Percentiles rank a stretch among this genome's conserved stretches.
Conservation (phyloP, 2,329 filamentous ascomycete genomes). For the Paradendryphiella salina region DNA sequence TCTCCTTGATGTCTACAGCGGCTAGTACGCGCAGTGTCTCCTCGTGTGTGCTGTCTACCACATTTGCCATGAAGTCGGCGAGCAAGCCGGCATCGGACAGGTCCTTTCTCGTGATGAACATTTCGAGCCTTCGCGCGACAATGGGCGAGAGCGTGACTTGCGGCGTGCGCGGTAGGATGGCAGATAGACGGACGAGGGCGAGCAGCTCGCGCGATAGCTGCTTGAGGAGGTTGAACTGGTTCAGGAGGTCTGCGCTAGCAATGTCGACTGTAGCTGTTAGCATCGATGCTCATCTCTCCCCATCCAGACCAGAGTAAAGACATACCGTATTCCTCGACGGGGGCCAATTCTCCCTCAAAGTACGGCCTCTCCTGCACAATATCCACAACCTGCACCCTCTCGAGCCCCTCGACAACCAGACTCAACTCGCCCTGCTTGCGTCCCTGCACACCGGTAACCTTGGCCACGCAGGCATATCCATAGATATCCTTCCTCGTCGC, state of each 20-base stretch:
- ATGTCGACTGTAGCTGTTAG: constrained; percentile 35
- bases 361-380: constrained; percentile 78
- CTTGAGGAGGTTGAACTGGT: constrained; percentile 79
- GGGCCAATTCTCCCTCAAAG: constrained; percentile 78
- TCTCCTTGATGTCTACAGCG: constrained; percentile 75
- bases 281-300: neutral
- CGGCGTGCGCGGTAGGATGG: constrained; percentile 73
- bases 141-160: constrained; percentile 73
- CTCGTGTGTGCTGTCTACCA: constrained; percentile 83
- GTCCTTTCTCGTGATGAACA: constrained; percentile 83
- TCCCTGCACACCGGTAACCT: constrained; percentile 55
- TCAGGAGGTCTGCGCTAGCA: constrained; percentile 59
- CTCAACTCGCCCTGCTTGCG: constrained; percentile 65
- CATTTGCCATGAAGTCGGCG: constrained; percentile 95
- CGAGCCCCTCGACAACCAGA: constrained; percentile 82
- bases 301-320: constrained; percentile 1
- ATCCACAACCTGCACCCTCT: constrained; percentile 74
- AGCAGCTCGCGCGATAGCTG: constrained; percentile 83
- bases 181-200: constrained; percentile 79
- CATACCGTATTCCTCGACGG: constrained; percentile 71
- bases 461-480: constrained; percentile 72
- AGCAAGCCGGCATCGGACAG: constrained; percentile 79
- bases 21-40: constrained; percentile 87
- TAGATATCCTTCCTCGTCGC: constrained; percentile 68
- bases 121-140: constrained; percentile 82